Evolutionary conservation across 2,329 filamentous ascomycete genomes (phyloP).

Genomic region (Colletotrichum neosansevieriae): DNA sequence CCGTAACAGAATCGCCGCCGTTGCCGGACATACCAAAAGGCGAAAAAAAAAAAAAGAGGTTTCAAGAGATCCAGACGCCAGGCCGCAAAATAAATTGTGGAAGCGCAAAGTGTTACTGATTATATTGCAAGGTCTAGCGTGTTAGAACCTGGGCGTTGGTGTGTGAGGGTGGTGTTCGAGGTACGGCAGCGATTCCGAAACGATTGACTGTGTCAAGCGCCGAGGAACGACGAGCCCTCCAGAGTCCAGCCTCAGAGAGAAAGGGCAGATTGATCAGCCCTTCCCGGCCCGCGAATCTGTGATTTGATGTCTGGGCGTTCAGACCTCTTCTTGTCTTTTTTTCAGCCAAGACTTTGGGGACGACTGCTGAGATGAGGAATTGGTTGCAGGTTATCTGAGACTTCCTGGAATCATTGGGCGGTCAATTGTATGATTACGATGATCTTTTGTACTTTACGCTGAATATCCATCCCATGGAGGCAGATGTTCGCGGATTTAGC

Average conservation of each 20-base stretch:
- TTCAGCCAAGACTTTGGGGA: conserved; percentile 3
- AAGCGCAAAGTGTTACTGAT: conserved; percentile 14
- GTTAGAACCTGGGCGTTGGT: neutral
- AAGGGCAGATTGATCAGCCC: neutral
- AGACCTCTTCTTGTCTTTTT: neutral
- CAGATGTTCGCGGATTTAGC: neutral
- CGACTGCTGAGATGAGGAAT: neutral
- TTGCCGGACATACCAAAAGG: neutral
- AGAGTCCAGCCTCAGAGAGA: neutral
- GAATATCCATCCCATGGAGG: too few relatives aligned
- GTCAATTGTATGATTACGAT: too few relatives aligned
- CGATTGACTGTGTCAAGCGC: conserved; percentile 36
- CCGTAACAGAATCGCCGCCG: too few relatives aligned
- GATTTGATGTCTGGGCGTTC: conserved; percentile 26
- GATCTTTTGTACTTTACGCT: too few relatives aligned
- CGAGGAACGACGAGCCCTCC: conserved; percentile 16
- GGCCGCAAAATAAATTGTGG: neutral
- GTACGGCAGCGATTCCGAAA: conserved; percentile 31
- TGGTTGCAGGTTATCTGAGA: conserved; percentile 2
- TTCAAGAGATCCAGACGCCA: neutral
- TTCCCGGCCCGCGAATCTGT: neutral
- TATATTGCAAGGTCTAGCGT: conserved; percentile 10
- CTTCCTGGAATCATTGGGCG: neutral
- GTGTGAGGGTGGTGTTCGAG: conserved; percentile 20
- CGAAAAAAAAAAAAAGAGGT: neutral